Evolutionary conservation across 345 rosid genomes (phyloP).

Genomic region (Aquilaria sinensis): DNA sequence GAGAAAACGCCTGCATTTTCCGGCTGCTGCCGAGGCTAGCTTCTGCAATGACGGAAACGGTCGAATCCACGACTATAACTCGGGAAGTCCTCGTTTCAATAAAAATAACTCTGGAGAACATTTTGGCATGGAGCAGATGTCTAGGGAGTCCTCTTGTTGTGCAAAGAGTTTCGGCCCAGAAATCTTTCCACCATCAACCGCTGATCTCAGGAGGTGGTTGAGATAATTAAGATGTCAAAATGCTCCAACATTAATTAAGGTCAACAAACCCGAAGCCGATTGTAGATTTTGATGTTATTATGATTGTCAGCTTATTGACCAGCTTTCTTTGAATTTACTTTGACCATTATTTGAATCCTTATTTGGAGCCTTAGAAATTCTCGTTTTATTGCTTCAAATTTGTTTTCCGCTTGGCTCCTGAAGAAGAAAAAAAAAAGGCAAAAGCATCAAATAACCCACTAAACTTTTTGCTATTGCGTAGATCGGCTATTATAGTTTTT

Average conservation of each 20-base stretch:
- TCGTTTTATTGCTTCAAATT: too few species aligned
- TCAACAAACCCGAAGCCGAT: too few species aligned
- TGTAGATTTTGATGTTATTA: too few species aligned
- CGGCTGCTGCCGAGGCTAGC: constrained; percentile 11
- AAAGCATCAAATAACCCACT: too few species aligned
- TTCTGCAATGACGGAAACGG: constrained; percentile 12
- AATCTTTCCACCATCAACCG: constrained; percentile 33
- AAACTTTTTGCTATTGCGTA: too few species aligned
- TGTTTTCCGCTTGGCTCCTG: too few species aligned
- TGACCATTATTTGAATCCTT: too few species aligned
- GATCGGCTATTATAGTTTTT: too few species aligned
- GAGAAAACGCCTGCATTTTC: constrained; percentile 39
- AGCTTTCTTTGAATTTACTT: too few species aligned
- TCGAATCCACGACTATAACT: constrained; percentile 11
- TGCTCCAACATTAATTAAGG: not conserved
- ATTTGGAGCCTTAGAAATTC: too few species aligned
- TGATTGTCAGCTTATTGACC: too few species aligned
- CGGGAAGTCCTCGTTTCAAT: constrained; percentile 27
- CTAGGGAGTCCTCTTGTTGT: constrained; percentile 33
- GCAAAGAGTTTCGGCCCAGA: constrained; percentile 30
- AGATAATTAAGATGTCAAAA: constrained; percentile 18
- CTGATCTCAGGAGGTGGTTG: constrained; percentile 35
- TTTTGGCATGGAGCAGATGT: constrained; percentile 23
- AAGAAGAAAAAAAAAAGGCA: too few species aligned
- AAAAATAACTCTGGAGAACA: constrained; percentile 21